Evolutionary conservation across 768 basidiomycete genomes (phyloP).

Genomic region (Phaeolepiota aurea): DNA sequence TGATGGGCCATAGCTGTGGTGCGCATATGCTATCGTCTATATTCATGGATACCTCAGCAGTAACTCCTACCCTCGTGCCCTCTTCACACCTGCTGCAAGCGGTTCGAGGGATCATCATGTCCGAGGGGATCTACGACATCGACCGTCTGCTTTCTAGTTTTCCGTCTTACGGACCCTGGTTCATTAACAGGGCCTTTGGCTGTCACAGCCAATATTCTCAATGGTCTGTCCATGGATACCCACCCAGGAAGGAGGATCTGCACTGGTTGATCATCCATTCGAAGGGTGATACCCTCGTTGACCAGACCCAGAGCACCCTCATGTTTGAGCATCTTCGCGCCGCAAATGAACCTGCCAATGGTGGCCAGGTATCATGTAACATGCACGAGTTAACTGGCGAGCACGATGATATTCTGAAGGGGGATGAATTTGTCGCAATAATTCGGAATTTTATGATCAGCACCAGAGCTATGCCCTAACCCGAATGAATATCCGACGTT

Average conservation of each 20-base stretch:
- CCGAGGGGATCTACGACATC: constrained; percentile 77
- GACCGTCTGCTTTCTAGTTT: constrained; percentile 55
- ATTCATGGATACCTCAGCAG: constrained; percentile 43
- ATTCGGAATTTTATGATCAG: constrained; percentile 36
- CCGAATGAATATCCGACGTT: no score
- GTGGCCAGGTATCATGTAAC: constrained; percentile 19
- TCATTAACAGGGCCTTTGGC: constrained; percentile 61
- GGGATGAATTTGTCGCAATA: constrained; percentile 35
- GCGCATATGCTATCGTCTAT: constrained; percentile 75
- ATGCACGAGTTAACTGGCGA: constrained; percentile 36
- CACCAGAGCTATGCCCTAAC: no score
- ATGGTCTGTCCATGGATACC: constrained; percentile 36
- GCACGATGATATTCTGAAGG: constrained; percentile 45
- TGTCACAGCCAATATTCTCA: constrained; percentile 33
- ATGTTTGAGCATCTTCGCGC: constrained; percentile 49
- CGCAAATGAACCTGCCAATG: constrained; percentile 7
- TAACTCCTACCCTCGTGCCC: constrained; percentile 38
- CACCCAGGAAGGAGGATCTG: constrained; percentile 27
- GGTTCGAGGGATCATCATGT: constrained; percentile 48
- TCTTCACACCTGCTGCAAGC: constrained; percentile 28
- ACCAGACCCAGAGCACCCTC: constrained; percentile 48
- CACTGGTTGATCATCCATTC: constrained; percentile 75
- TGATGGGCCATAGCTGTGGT: constrained; percentile 76
- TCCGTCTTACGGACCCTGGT: constrained; percentile 63
- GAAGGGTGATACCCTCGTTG: constrained; percentile 58